Conservation (phyloP, 2,329 filamentous ascomycete genomes). For the Mycosphaerella arachidis region DNA sequence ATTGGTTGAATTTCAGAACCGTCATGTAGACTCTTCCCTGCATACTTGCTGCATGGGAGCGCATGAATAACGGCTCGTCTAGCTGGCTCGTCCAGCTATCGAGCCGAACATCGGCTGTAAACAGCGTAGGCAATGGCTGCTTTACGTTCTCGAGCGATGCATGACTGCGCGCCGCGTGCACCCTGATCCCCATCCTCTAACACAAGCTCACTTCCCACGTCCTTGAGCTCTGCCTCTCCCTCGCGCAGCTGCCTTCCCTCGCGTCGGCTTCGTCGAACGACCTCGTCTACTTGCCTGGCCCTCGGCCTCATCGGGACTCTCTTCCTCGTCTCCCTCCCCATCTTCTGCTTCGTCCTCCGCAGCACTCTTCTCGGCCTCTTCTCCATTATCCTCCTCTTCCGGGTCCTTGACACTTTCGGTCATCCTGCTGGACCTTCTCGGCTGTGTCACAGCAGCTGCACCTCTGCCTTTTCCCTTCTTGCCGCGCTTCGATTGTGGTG, state of each 20-base stretch:
- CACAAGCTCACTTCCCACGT: slow-evolving; percentile 1
- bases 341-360: slow-evolving; percentile 24
- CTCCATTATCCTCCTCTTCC: slow-evolving; percentile 21
- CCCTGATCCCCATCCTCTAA: no score
- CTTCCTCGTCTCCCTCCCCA: slow-evolving; percentile 23
- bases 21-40: no score
- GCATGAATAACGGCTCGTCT: no score
- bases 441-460: slow-evolving; percentile 13
- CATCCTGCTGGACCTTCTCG: slow-evolving; percentile 26
- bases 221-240: not conserved
- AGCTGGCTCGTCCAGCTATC: no score
- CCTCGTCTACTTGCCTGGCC: slow-evolving; percentile 12
- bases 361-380: slow-evolving; percentile 21
- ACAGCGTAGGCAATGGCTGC: no score
- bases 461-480: slow-evolving; percentile 13
- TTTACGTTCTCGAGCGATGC: no score
- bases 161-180: no score
- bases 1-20: no score
- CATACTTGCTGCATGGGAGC: no score
- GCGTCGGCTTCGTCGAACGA: not conserved
- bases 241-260: not conserved
- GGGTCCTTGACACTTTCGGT: slow-evolving; percentile 26
- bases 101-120: no score
- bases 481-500: slow-evolving; percentile 13
- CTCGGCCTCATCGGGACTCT: slow-evolving; percentile 21